Percentiles rank a stretch among this genome's conserved stretches.
These are phyloP conservation scores for Diversispora eburnea DNA, from an alignment of 192 early-diverging fungal genomes.

Conservation along the genomic window DNA sequence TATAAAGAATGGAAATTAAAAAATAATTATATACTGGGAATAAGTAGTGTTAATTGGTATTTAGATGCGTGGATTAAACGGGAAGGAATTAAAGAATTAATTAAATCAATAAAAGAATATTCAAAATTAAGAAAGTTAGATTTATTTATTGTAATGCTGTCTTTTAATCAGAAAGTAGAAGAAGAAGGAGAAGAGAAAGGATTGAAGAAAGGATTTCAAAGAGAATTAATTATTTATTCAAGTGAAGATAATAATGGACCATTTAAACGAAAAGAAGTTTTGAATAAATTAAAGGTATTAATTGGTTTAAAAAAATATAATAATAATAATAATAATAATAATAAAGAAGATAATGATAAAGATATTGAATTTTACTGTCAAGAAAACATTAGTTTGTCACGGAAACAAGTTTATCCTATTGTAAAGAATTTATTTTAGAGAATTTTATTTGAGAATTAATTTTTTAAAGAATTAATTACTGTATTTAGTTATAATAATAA, in stretches of 20 bases:
- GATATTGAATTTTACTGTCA: slow-evolving; percentile 42
- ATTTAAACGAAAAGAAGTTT: slow-evolving; percentile 2
- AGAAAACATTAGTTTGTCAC: slow-evolving; percentile 47
- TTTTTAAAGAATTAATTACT: background rate
- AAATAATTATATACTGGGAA: slow-evolving; percentile 50
- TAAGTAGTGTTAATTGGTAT: slow-evolving; percentile 54
- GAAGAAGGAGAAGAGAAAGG: background rate
- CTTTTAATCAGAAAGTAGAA: slow-evolving; percentile 45
- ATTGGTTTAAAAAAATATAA: slow-evolving; percentile 36
- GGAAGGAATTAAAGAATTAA: slow-evolving; percentile 39
- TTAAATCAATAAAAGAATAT: slow-evolving; percentile 35
- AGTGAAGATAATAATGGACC: slow-evolving; percentile 13
- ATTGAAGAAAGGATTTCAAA: slow-evolving; percentile 44
- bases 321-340: slow-evolving; percentile 17
- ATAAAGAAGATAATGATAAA: slow-evolving; percentile 24
- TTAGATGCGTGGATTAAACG: slow-evolving; percentile 49
- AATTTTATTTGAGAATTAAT: background rate
- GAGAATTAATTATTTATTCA: slow-evolving; percentile 56
- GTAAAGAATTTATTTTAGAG: slow-evolving; percentile 30
- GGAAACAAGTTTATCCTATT: slow-evolving; percentile 63
- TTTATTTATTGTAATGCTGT: slow-evolving; percentile 53
- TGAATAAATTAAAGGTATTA: slow-evolving; percentile 37
- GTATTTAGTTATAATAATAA: background rate
- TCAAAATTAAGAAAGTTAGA: slow-evolving; percentile 46
- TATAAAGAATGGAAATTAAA: slow-evolving; percentile 65